Conservation (phyloP, 768 basidiomycete species). For the Pisolithus tinctorius region DNA sequence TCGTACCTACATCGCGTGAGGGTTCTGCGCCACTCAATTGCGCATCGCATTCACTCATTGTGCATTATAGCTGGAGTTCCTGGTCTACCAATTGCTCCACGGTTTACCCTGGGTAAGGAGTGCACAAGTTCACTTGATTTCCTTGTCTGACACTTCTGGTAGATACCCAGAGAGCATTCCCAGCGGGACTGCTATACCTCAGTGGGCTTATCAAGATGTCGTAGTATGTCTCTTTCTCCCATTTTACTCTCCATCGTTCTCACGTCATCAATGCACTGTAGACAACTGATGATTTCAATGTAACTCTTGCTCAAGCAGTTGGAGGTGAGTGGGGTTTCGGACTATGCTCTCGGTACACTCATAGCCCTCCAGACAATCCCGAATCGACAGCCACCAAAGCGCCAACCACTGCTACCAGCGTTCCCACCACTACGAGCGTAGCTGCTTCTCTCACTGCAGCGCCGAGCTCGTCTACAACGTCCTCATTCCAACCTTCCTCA, state of each 20-base stretch:
- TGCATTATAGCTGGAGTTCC: slow-evolving; percentile 38
- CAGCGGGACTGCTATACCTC: slow-evolving; percentile 41
- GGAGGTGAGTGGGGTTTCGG: slow-evolving; percentile 15
- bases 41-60: slow-evolving; percentile 5
- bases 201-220: slow-evolving; percentile 59
- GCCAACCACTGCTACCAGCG: slow-evolving; percentile 19
- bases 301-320: slow-evolving; percentile 28
- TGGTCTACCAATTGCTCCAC: slow-evolving; percentile 45
- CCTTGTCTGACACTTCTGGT: not conserved
- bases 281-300: slow-evolving; percentile 35
- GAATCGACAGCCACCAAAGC: slow-evolving; percentile 36
- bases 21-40: not conserved
- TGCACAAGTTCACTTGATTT: slow-evolving; percentile 12
- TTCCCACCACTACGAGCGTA: slow-evolving; percentile 5
- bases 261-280: slow-evolving; percentile 10
- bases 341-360: not conserved
- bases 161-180: slow-evolving; percentile 49
- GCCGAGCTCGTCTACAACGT: slow-evolving; percentile 6
- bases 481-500: slow-evolving; percentile 2
- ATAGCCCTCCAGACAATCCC: slow-evolving; percentile 27
- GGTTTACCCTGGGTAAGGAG: slow-evolving; percentile 19
- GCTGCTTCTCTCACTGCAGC: slow-evolving; percentile 9
- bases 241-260: slow-evolving; percentile 1
- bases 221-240: slow-evolving; percentile 26
- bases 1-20: slow-evolving; percentile 31